Evolutionary conservation across 2,329 filamentous ascomycete genomes (phyloP), one percentile per base, ranked within the genome.

Genomic region (Aureobasidium sp.): DNA sequence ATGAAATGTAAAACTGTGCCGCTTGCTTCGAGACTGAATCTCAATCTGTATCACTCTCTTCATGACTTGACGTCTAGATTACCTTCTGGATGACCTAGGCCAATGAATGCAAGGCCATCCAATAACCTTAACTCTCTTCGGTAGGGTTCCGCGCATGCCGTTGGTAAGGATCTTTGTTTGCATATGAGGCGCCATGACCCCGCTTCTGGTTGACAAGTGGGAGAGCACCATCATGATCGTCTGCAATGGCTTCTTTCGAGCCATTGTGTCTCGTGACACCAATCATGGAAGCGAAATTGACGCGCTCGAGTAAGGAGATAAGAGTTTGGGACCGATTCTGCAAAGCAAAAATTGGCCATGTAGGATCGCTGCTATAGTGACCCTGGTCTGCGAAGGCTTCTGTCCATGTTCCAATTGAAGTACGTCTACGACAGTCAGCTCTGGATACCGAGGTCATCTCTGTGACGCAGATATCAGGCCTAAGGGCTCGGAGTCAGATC

Each of bases 81-180:
- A 53, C 50, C 50, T 53, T 53, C 17, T 6, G 20, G 7, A 6
- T 5, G 3, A 6, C 10, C 8, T 29, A 2, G 20, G 15, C 47
- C 47, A n/a, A 12, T 24, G 5, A 27, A 26, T 48, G 26, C 44
- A 12, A 34, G 7, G 50, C 12, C 24, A 41, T 29, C 34, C 50
- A 53, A 51, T 41, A 53, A 53, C 34, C 50, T 39, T 53, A 41
- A 41, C 50, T 53, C 34, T 53, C 47, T 36, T 48, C 47, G 47
- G 47, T 51, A 15, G n/a, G 34, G 47, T 51, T 51, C 47, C 47
- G 47, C 47, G 2, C 46, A 43, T 43, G 39, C 39, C 39, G 39
- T n/a, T 24, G n/a, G 4, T 2, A n/a, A 51, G 47, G 47, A 51
- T 51, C 47, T 51, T 24, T 17, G 12, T 36, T 37, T 37, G 34